A percentile compares a stretch with the other conserved stretches of the same genome.
Evolutionary conservation across 345 rosid genomes (phyloP).

Genomic region (Iberis pinnata): DNA sequence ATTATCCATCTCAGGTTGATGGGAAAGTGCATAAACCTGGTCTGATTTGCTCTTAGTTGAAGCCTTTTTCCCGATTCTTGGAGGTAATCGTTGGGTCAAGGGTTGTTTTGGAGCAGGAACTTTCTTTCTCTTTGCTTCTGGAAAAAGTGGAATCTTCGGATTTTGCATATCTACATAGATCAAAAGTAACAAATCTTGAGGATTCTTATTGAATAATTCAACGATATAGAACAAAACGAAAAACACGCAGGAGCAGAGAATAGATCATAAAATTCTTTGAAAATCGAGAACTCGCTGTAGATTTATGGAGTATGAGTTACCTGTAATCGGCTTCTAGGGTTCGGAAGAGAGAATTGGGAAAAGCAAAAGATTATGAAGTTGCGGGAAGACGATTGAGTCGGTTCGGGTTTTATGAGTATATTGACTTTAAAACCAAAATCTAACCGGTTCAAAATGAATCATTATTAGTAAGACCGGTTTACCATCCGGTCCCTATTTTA

Average conservation of each 20-base stretch:
- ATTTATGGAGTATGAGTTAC: neutral
- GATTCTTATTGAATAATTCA: neutral
- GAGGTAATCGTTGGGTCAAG: conserved; percentile 32
- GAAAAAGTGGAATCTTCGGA: conserved; percentile 35
- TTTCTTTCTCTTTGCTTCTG: conserved; percentile 50
- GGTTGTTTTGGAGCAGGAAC: conserved; percentile 31
- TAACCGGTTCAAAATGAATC: neutral
- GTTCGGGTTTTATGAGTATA: neutral
- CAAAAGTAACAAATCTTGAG: neutral
- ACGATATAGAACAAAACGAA: neutral
- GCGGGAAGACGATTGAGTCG: conserved; percentile 21
- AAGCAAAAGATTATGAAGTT: conserved; percentile 9
- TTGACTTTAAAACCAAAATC: neutral
- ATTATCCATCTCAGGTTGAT: conserved; percentile 53
- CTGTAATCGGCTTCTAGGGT: conserved; percentile 19
- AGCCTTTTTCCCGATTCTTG: conserved; percentile 30
- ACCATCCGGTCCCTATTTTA: too few species aligned
- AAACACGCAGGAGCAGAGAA: neutral
- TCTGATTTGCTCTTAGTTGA: conserved; percentile 40
- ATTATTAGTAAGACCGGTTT: too few species aligned
- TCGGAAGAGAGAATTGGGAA: conserved; percentile 9
- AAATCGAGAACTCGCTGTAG: neutral
- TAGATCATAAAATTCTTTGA: neutral
- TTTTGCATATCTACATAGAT: conserved; percentile 44
- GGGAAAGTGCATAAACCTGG: conserved; percentile 40